Evolutionary conservation across 331 rosid genomes (phyloP), one percentile per base, ranked within the genome.

Genomic region (Malus hybrid): DNA sequence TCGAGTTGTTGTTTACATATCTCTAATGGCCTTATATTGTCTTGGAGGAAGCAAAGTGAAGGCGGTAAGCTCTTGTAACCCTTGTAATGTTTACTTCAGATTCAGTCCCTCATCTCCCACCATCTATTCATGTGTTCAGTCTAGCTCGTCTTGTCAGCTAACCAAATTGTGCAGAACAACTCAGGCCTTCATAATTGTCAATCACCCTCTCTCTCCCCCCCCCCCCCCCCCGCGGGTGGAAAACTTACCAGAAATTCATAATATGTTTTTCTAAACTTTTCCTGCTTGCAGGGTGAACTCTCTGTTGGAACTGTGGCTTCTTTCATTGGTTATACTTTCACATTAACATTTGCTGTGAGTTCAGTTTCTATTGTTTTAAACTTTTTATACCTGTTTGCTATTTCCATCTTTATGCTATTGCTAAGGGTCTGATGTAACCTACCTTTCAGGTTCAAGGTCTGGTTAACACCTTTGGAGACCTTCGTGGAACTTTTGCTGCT

Each of bases 1-100:
- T 65, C 92, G 99, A 82, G 90, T 83, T 74, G 99, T 96, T 76
- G 93, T 94, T 75, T 95, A 89, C 83, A 67, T 95, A 81, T 95
- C 99, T 65, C 82, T 92, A 27, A 57, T 86, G 65, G 87, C 93
- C 65, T 82, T 95, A 32, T 92, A 95, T 80, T 83, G 88, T 81
- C 97, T 95, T 70, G 99, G 99, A 72, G 99, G 99, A 83, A 91
- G 88, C 93, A 94, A 92, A 87, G 99, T 94, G 79, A 94, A 89
- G 86, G 97, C 99, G 83, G 97, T 92, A 83, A 86, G 90, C 63
- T 67, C 67, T 70, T 75, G 68, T 76, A 60, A 33, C 73, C 42
- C 29, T 22, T 86, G 9, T 72, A 62, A 69, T 57, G 54, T 69
- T 67, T 42, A 44, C 72, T 79, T 65, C 32, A 29, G 52, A 48